Percentiles rank a stretch among this genome's conserved stretches.
Evolutionary conservation across 495 filamentous ascomycete genomes (phyloP).

Genomic region (Aspergillus ostianus): DNA sequence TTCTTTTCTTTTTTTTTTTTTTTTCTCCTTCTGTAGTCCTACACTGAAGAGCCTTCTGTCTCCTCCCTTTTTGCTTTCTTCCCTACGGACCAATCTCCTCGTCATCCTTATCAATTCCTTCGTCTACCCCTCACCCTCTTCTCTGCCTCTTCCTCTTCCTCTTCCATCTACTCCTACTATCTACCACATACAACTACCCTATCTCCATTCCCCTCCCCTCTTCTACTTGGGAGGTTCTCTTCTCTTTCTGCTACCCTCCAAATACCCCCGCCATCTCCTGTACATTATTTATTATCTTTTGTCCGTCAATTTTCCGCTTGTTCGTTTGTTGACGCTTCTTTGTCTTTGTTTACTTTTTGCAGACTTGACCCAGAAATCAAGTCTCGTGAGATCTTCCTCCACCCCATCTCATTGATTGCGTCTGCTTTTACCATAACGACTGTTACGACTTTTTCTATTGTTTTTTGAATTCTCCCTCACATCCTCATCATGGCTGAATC

Average conservation of each 20-base stretch:
- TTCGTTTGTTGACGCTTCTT: conserved; percentile 9
- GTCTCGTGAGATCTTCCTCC: neutral
- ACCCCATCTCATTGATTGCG: neutral
- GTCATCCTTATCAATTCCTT: conserved; percentile 1
- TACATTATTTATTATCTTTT: conserved; percentile 16
- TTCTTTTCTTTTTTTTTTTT: no score
- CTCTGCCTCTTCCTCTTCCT: no score
- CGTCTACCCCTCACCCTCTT: conserved; percentile 6
- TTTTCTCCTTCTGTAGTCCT: no score
- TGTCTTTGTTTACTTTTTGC: conserved; percentile 8
- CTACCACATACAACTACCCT: neutral
- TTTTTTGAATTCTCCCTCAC: neutral
- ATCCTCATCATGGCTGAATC: conserved; percentile 22
- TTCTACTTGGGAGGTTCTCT: conserved; percentile 5
- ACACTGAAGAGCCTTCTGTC: no score
- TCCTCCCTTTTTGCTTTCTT: conserved; percentile 8
- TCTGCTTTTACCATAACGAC: conserved; percentile 19
- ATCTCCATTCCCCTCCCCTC: conserved; percentile 11
- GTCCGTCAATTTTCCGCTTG: conserved; percentile 12
- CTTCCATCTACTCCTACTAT: neutral
- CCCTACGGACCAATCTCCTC: conserved; percentile 6
- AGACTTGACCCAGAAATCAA: no score
- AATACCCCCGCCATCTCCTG: conserved; percentile 9
- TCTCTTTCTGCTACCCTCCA: conserved; percentile 10
- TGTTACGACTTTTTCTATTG: conserved; percentile 23